Base-by-base conservation (phyloP, 2,329 filamentous ascomycete genomes). In the Monosporascus sp. region DNA sequence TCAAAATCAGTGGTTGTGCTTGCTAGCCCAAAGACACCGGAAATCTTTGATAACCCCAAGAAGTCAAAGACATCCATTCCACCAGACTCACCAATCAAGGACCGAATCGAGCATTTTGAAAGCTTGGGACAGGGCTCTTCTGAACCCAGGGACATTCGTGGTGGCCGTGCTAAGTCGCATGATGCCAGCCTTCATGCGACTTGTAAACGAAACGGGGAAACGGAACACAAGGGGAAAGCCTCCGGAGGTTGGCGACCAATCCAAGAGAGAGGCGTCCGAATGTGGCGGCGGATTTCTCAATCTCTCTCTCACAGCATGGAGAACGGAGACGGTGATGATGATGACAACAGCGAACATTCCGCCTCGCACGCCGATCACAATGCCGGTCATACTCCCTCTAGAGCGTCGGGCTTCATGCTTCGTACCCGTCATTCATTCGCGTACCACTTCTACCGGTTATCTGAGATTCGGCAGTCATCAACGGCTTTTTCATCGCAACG, bases 251-350 rank as follows among this genome's bases (percentile, higher is more conserved):
- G 62, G 55, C 60, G 31, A 14, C 61, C 62, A 6, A 57, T 65
- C n/a, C 59, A 60, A n/a, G 46, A 60, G 48, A 59, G 55, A 46
- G 61, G 63, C n/a, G 53, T 49, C 39, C 55, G 57, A 3, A 53
- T 65, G 3, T 68, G 65, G 65, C 60, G 65, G 22, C 63, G 60
- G 50, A 65, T 68, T 14, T 68, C 66, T 14, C 60, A 52, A 25
- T 58, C 64, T 8, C 56, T 68, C 20, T 54, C 55, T 25, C 57
- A 60, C 20, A 58, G 64, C n/a, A 38, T 51, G 3, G 60, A 64
- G n/a, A 25, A 27, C 15, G 56, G 52, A 31, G 52, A 55, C 45
- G 60, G 53, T 47, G 54, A 55, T 37, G 48, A 44, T 18, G 52
- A 52, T 24, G 41, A 51, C n/a, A 47, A 43, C 9, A 47, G 52